phyloP scores from a whole-genome alignment of 2,329 filamentous ascomycete species.

The Neurospora crassa region DNA sequence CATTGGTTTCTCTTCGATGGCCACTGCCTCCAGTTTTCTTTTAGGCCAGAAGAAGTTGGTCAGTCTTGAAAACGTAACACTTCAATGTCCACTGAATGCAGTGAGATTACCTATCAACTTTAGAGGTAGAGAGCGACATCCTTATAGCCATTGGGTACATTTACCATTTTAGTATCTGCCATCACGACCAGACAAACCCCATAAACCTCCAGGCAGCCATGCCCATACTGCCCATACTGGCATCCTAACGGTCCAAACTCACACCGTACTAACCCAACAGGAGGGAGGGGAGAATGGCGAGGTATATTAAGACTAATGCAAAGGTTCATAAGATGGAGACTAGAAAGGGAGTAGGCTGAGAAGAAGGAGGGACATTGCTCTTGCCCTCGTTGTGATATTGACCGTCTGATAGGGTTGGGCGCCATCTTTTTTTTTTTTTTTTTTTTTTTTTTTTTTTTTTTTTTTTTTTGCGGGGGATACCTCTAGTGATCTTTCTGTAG shows the following conservation, averaged over 20 bases:
- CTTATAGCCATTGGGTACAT: neutral
- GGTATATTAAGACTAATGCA: neutral
- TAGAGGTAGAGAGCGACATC: neutral
- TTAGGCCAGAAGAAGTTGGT: neutral
- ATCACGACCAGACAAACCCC: neutral
- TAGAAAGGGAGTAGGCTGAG: neutral
- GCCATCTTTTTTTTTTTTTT: neutral
- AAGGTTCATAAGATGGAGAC: neutral
- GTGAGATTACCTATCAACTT: too few relatives aligned
- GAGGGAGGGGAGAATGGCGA: neutral
- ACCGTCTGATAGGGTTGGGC: neutral
- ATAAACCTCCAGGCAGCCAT: neutral
- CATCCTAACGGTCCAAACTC: neutral
- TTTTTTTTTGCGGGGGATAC: too few relatives aligned
- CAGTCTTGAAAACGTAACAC: neutral
- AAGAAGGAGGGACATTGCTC: neutral
- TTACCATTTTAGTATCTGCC: neutral
- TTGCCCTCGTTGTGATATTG: neutral
- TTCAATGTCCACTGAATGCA: rapidly evolving
- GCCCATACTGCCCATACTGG: neutral
- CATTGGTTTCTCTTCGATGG: neutral
- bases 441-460: too few relatives aligned
- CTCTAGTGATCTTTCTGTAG: too few relatives aligned
- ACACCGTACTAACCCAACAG: neutral
- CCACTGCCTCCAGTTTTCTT: neutral